Evolutionary conservation across 768 basidiomycete genomes (phyloP).

Genomic region (Suillus ampliporus): DNA sequence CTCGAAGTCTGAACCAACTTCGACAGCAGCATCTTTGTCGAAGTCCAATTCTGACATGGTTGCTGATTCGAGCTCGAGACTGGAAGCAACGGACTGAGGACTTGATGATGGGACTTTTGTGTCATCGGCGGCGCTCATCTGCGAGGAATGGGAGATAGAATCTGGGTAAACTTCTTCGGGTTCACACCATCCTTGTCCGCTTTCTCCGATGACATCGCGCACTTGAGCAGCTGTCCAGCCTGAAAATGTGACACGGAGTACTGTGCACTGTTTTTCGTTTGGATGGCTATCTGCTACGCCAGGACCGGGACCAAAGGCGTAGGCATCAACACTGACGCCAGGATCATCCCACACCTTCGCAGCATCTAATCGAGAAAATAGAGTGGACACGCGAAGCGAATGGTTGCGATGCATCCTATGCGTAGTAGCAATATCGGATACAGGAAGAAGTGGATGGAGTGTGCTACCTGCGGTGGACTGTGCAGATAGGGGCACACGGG

Average conservation of each 20-base stretch:
- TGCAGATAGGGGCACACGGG: conserved; percentile 62
- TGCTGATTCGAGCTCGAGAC: conserved; percentile 15
- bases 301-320: conserved; percentile 61
- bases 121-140: conserved; percentile 9
- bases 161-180: conserved; percentile 58
- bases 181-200: conserved; percentile 75
- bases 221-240: conserved; percentile 78
- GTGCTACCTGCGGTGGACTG: conserved; percentile 23
- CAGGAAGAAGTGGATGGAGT: conserved; percentile 52
- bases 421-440: conserved; percentile 54
- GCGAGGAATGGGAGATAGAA: not conserved
- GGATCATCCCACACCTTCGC: conserved; percentile 63
- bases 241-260: conserved; percentile 70
- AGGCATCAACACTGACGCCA: conserved; percentile 58
- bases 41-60: conserved; percentile 14
- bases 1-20: conserved; percentile 1
- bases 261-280: conserved; percentile 61
- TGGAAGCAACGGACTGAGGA: conserved; percentile 11
- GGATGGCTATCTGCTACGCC: conserved; percentile 20
- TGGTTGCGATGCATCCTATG: conserved; percentile 63
- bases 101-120: not conserved
- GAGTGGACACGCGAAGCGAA: conserved; percentile 63
- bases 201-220: conserved; percentile 70
- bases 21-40: conserved; percentile 7
- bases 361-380: conserved; percentile 75